A percentile compares a stretch with the other conserved stretches of the same genome.
These are phyloP conservation scores for Pseudocercospora fuligena DNA, from an alignment of 2,329 filamentous ascomycete species.

Conservation along the genomic window DNA sequence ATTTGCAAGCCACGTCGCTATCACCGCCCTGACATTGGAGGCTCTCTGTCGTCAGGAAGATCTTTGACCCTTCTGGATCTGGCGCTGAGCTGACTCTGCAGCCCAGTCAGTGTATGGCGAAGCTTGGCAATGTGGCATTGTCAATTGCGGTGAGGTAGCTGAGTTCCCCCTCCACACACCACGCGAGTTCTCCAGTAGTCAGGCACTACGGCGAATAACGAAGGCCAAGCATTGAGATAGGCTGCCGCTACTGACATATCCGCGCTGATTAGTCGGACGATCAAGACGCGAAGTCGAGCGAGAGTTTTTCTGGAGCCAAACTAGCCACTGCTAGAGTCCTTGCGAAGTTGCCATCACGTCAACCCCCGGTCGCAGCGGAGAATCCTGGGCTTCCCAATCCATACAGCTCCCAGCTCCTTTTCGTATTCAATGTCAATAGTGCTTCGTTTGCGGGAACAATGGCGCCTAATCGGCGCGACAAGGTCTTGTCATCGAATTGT, in stretches of 20 bases:
- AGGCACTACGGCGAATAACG: slow-evolving; percentile 6
- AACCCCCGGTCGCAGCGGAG: neutral
- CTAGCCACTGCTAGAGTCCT: neutral
- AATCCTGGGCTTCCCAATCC: slow-evolving; percentile 5
- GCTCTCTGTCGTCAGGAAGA: slow-evolving; percentile 3
- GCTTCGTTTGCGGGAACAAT: neutral
- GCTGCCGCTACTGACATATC: slow-evolving; percentile 1
- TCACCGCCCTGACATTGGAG: neutral
- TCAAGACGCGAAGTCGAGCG: slow-evolving; percentile 6
- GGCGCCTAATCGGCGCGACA: neutral
- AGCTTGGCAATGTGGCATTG: neutral
- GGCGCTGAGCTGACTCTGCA: neutral
- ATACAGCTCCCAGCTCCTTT: neutral
- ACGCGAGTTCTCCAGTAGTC: neutral
- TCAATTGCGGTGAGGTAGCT: neutral
- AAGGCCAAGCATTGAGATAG: neutral
- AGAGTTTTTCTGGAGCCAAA: neutral
- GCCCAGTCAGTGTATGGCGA: neutral
- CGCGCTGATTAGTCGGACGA: slow-evolving; percentile 5
- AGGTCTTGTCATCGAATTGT: neutral
- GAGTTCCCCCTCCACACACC: neutral
- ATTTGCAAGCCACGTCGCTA: neutral
- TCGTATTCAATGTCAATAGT: slow-evolving; percentile 5
- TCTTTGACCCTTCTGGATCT: slow-evolving; percentile 4
- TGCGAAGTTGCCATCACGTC: neutral